phyloP scores from a whole-genome alignment of 208 protist genomes.

The Trypanosoma melophagium region DNA sequence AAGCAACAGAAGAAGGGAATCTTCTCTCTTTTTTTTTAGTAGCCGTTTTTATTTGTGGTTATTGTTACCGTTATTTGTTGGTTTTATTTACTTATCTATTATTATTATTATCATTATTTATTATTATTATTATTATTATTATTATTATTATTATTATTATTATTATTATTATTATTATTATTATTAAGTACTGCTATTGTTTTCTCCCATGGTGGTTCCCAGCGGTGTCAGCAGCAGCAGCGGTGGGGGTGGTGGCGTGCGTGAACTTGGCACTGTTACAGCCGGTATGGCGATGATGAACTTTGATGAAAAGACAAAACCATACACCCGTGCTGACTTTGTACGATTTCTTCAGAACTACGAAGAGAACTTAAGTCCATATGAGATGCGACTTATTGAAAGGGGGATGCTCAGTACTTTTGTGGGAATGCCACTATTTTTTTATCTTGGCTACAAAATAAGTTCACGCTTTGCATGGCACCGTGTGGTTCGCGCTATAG shows the following conservation, averaged over 20 bases:
- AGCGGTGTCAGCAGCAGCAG: neutral
- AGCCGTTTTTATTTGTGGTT: slow-evolving; percentile 4
- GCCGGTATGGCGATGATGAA: slow-evolving; percentile 84
- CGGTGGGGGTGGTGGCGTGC: slow-evolving; percentile 66
- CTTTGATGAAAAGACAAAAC: slow-evolving; percentile 80
- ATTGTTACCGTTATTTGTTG: slow-evolving; percentile 7
- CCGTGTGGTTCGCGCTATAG: slow-evolving; percentile 55
- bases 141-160: too few species aligned
- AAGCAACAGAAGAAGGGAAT: slow-evolving; percentile 13
- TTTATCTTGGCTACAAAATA: slow-evolving; percentile 53
- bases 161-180: too few species aligned
- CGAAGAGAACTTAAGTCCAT: slow-evolving; percentile 63
- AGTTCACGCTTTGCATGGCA: slow-evolving; percentile 66
- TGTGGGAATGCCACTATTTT: slow-evolving; percentile 62
- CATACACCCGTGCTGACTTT: slow-evolving; percentile 80
- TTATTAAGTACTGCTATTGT: too few species aligned
- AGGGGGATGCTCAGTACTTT: slow-evolving; percentile 65
- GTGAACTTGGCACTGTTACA: slow-evolving; percentile 83
- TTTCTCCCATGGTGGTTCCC: too few species aligned
- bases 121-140: too few species aligned
- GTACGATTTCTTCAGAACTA: slow-evolving; percentile 74
- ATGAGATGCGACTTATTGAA: slow-evolving; percentile 67
- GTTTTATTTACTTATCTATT: slow-evolving; percentile 19
- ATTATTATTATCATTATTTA: too few species aligned
- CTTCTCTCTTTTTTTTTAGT: slow-evolving; percentile 12